These are phyloP conservation scores for Leishmania amazonensis DNA, from an alignment of 208 protist genomes.

Conservation along the genomic window DNA sequence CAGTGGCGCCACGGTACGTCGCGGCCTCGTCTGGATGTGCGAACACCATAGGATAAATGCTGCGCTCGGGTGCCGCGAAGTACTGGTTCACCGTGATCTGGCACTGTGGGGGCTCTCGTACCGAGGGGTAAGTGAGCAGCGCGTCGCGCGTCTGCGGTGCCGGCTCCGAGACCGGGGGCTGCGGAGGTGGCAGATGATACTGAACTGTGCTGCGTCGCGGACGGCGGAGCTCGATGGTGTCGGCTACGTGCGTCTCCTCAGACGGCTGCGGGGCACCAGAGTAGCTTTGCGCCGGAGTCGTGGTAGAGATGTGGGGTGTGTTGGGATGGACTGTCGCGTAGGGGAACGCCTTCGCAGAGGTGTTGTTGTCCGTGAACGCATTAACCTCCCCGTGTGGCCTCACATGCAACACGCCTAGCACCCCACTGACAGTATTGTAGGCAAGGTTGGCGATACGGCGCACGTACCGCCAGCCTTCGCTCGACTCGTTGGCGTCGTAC, in stretches of 20 bases:
- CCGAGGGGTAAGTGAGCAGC: background rate
- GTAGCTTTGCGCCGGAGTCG: background rate
- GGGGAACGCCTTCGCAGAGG: background rate
- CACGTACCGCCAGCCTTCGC: constrained; percentile 13
- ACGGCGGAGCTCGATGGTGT: constrained; percentile 16
- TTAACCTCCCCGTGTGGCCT: background rate
- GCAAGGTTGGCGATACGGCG: constrained; percentile 19
- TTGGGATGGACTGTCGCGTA: constrained; percentile 19
- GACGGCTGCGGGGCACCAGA: background rate
- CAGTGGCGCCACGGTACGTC: background rate
- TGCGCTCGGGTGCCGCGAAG: constrained; percentile 21
- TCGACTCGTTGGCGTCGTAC: background rate
- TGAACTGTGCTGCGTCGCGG: background rate
- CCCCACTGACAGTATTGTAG: constrained; percentile 25
- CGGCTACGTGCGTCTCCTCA: background rate
- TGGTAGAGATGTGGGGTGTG: constrained; percentile 4
- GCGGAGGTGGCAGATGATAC: background rate
- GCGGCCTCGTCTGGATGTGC: background rate
- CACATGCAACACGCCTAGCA: constrained; percentile 11
- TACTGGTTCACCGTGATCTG: constrained; percentile 36
- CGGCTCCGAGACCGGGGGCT: background rate
- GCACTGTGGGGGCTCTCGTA: constrained; percentile 17
- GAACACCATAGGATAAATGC: constrained; percentile 10
- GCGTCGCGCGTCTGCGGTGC: background rate
- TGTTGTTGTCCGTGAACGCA: background rate